Conservation (phyloP, 2,329 filamentous ascomycete genomes). For the Emmonsiellopsis sp. region DNA sequence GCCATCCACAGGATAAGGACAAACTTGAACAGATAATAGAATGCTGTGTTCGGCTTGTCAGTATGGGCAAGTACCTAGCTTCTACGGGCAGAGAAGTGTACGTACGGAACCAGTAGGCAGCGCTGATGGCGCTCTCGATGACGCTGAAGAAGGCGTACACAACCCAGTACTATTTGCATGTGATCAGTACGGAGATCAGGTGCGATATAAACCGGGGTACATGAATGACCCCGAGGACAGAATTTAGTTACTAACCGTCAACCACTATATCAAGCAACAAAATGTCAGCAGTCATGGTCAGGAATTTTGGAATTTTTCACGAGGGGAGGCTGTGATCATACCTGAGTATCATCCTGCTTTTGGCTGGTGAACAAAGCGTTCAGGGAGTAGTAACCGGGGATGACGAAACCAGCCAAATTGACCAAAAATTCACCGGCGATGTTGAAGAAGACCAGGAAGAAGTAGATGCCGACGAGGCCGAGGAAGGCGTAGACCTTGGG, state of each 20-base stretch:
- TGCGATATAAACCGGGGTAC: conserved; percentile 15
- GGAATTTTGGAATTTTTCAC: background rate
- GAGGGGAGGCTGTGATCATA: conserved; percentile 23
- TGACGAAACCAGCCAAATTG: conserved; percentile 57
- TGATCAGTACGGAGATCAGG: conserved; percentile 11
- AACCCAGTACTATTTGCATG: conserved; percentile 53
- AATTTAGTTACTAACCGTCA: conserved; percentile 40
- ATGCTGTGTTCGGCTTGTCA: conserved; percentile 42
- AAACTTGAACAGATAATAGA: conserved; percentile 99
- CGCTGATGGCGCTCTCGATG: conserved; percentile 56
- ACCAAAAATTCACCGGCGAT: conserved; percentile 60
- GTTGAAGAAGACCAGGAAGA: conserved; percentile 65
- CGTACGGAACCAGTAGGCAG: conserved; percentile 60
- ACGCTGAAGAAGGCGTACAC: conserved; percentile 58
- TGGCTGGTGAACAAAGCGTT: conserved; percentile 52
- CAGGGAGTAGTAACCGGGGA: conserved; percentile 59
- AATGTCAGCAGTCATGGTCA: conserved; percentile 13
- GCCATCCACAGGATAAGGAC: conserved; percentile 95
- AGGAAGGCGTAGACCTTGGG: conserved; percentile 61
- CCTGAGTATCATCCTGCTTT: conserved; percentile 58
- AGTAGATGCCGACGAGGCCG: conserved; percentile 56
- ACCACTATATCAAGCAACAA: conserved; percentile 41
- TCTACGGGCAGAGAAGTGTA: conserved; percentile 9
- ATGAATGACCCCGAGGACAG: conserved; percentile 17
- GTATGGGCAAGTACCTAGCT: background rate